Percentiles rank a stretch among this genome's conserved stretches.
These are phyloP conservation scores for Penicillium silybi DNA, from an alignment of 495 filamentous ascomycete species.

Conservation along the genomic window DNA sequence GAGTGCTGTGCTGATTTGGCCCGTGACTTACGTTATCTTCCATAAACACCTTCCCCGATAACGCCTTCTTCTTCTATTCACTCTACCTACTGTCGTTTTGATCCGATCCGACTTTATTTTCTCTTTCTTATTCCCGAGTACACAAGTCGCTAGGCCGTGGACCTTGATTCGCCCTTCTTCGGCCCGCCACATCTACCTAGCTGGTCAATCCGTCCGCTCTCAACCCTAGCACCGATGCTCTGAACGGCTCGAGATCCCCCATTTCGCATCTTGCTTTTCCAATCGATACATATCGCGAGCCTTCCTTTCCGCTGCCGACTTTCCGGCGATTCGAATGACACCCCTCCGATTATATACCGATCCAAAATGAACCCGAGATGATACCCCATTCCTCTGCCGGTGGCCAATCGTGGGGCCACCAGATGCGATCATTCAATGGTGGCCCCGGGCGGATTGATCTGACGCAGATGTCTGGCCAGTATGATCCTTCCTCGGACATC, in stretches of 20 bases:
- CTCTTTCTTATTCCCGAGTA: not conserved
- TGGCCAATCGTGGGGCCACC: constrained; percentile 42
- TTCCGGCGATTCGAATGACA: constrained; percentile 10
- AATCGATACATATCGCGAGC: not conserved
- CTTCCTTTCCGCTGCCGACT: not conserved
- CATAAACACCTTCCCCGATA: constrained; percentile 15
- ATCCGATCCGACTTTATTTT: not conserved
- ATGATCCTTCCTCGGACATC: constrained; percentile 28
- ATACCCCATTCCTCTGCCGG: constrained; percentile 46
- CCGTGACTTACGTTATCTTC: constrained; percentile 20
- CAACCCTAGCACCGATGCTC: not conserved
- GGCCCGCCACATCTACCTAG: not conserved
- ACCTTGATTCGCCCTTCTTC: not conserved
- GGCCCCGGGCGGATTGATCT: constrained; percentile 30
- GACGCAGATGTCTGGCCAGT: constrained; percentile 21
- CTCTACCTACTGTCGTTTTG: not conserved
- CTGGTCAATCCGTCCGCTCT: not conserved
- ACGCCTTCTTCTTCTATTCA: not conserved
- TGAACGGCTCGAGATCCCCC: not conserved
- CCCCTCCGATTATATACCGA: constrained; percentile 11
- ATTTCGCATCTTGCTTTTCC: not conserved
- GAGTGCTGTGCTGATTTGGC: constrained; percentile 12
- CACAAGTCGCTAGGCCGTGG: not conserved
- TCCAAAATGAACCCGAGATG: constrained; percentile 47
- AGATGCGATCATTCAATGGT: constrained; percentile 36